phyloP scores from a whole-genome alignment of 2,329 filamentous ascomycete genomes.

The Raffaelea deltoideospora region DNA sequence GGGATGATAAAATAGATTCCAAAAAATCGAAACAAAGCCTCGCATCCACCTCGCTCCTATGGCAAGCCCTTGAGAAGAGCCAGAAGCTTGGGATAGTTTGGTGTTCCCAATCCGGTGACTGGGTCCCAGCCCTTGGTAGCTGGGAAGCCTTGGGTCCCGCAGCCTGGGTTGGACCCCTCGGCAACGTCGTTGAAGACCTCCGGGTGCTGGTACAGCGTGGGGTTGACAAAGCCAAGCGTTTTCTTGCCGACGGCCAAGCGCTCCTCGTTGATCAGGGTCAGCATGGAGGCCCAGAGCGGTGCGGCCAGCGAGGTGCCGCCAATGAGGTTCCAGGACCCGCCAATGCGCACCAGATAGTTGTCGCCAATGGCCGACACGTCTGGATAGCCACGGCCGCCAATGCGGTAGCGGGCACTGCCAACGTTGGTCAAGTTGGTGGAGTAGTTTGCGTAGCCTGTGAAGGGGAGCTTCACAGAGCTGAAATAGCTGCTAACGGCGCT shows the following conservation, averaged over 20 bases:
- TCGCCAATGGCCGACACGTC: constrained; percentile 15
- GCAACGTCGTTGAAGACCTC: constrained; percentile 17
- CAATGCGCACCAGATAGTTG: constrained; percentile 13
- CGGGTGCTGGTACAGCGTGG: constrained; percentile 14
- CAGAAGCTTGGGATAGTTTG: constrained; percentile 11
- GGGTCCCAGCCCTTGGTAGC: constrained; percentile 15
- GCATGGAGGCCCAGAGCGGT: constrained; percentile 41
- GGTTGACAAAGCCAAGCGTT: constrained; percentile 21
- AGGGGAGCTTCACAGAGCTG: constrained; percentile 7
- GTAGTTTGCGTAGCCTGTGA: constrained; percentile 9
- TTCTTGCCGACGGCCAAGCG: constrained; percentile 31
- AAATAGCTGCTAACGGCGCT: constrained; percentile 25
- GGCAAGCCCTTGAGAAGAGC: constrained; percentile 10
- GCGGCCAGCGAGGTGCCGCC: constrained; percentile 40
- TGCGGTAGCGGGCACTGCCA: constrained; percentile 11
- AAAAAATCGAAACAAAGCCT: too few species aligned
- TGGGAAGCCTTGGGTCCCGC: constrained; percentile 15
- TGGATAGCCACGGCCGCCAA: constrained; percentile 13
- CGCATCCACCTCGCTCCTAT: too few species aligned
- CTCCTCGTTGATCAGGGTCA: constrained; percentile 48
- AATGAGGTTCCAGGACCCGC: constrained; percentile 16
- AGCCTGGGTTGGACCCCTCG: constrained; percentile 16
- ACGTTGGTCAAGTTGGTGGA: constrained; percentile 7
- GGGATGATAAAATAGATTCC: too few species aligned
- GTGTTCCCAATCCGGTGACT: constrained; percentile 12